Evolutionary conservation across 2,329 filamentous ascomycete species (phyloP), one percentile per base, ranked within the genome.

Genomic region (Colletotrichum agaves): DNA sequence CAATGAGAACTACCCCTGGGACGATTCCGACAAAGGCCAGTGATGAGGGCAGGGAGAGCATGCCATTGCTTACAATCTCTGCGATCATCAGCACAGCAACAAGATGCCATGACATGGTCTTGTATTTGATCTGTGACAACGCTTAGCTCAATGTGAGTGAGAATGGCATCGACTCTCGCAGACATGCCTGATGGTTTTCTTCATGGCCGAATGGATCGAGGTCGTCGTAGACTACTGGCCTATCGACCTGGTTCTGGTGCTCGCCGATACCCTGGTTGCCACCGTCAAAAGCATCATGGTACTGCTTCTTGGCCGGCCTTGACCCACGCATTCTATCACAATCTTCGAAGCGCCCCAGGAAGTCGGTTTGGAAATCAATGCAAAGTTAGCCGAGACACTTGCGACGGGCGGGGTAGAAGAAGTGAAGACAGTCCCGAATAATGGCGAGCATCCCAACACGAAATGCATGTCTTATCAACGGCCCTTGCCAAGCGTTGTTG

Each of bases 31-130:
- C 83, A 2, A 82, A 80, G 1, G 84, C 84, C 4, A 86, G 75
- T 19, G 82, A 84, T 5, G 81, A 84, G 0, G 85, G 85, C 5
- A 87, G 76, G 5, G 81, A 84, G 7, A 87, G 79, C 81, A 86
- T 86, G 64, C 84, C 85, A 68, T 84, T 85, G 41, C 79, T 82
- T 1, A 87, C 83, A 63, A 86, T 86, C 74, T 87, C 85, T 13
- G 85, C 83, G 55, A 87, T 85, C 84, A 87, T 87, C 66, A 87
- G 76, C 5, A 85, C 75, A 3, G 84, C 79, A 4, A 86, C 84
- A 39, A 86, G 76, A 41, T 79, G 81, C 85, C 84, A 87, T 19
- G 80, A 81, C 12, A 87, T 72, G 0, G 83, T 85, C 71, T 85
- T 85, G 77, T 87, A 87, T 68, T 84, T 82, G 74, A 87, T 87